Evolutionary conservation across 257 asterid species (phyloP).

Genomic region (Scutellaria barbata): DNA sequence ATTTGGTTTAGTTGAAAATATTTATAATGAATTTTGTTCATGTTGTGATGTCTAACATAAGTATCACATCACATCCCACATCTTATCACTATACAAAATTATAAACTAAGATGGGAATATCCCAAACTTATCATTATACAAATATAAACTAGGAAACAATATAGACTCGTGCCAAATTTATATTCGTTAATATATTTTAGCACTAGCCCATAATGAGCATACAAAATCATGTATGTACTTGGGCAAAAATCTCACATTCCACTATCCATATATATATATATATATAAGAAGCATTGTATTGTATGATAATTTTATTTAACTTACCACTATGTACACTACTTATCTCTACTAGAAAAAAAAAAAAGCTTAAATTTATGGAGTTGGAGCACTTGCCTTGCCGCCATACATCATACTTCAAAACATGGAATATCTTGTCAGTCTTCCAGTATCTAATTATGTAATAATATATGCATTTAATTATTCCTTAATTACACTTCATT

Average conservation of each 20-base stretch:
- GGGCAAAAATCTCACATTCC: background rate
- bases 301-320: constrained; percentile 10
- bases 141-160: too few relatives aligned
- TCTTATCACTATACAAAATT: too few relatives aligned
- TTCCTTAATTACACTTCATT: constrained; percentile 24
- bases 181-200: background rate
- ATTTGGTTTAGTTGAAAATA: too few relatives aligned
- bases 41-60: too few relatives aligned
- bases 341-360: background rate
- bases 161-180: background rate
- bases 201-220: background rate
- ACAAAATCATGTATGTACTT: background rate
- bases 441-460: constrained; percentile 2
- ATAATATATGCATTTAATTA: constrained; percentile 5
- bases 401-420: constrained; percentile 34
- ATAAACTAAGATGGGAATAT: too few relatives aligned
- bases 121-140: too few relatives aligned
- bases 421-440: constrained; percentile 23
- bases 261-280: background rate
- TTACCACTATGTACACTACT: background rate
- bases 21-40: too few relatives aligned
- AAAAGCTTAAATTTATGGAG: background rate
- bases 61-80: too few relatives aligned
- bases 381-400: constrained; percentile 38
- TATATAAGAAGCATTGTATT: background rate